Conservation (phyloP, 257 asterid species). For the Linderniella brevidens region DNA sequence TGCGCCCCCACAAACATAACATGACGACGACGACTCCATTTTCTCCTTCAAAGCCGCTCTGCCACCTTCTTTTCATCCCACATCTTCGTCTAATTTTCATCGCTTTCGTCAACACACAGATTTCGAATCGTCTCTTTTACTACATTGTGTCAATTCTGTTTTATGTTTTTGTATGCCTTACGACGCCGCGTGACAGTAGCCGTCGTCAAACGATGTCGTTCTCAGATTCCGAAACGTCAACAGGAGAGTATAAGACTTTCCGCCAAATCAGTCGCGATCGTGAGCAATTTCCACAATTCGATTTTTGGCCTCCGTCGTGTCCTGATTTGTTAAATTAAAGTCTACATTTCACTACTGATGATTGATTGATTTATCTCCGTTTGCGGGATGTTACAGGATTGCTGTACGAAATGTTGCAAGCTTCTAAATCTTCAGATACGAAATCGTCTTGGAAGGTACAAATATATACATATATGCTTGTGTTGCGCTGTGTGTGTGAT, state of each 20-base stretch:
- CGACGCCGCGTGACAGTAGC: no score
- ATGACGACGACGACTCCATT: slow-evolving; percentile 3
- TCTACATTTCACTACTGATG: no score
- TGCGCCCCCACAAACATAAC: slow-evolving; percentile 69
- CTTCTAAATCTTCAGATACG: slow-evolving; percentile 46
- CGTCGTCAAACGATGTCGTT: not conserved
- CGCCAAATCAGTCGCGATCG: no score
- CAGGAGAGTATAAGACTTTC: no score
- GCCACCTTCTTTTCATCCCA: slow-evolving; percentile 16
- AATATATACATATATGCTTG: slow-evolving; percentile 5
- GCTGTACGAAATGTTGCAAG: slow-evolving; percentile 77
- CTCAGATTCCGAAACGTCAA: not conserved
- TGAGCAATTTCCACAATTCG: no score
- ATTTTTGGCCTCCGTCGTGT: no score
- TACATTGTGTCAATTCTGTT: no score
- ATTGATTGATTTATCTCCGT: not conserved
- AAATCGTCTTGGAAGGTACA: slow-evolving; percentile 88
- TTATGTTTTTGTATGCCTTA: no score
- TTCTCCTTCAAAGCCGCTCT: slow-evolving; percentile 38
- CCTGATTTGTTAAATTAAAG: no score
- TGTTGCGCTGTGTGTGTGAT: no score
- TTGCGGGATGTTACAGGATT: no score
- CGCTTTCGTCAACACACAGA: slow-evolving; percentile 1
- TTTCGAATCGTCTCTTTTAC: not conserved
- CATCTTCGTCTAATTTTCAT: slow-evolving; percentile 7